Evolutionary conservation across 371 early-diverging fungal species (phyloP), one percentile per base, ranked within the genome.

Genomic region (Mortierella sp.): DNA sequence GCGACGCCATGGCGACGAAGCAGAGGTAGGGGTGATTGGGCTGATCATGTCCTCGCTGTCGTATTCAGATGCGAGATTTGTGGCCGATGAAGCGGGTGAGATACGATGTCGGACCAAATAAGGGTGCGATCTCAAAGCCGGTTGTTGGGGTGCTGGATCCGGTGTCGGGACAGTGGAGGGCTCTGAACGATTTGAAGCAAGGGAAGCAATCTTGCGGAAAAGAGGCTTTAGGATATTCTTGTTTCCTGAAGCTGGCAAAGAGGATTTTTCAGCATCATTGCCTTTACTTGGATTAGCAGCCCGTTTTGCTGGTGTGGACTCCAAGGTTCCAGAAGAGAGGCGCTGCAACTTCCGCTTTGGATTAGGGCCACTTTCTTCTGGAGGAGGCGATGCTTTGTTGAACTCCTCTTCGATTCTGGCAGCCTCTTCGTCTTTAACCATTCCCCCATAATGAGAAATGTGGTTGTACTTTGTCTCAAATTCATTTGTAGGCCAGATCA

Each of bases 401-500:
- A 79, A 79, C 60, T 79, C 79, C 44, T 72, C 70, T 26, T 79
- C 79, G 21, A 79, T 79, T 52, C 79, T 56, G 19, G 69, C 79
- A 11, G 79, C 79, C 18, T 79, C 79, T 57, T 79, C 79, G 44
- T 79, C 79, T 47, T 64, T 72, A 28, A 66, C 67, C 79, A 79
- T 79, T 15, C 30, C 50, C 46, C 67, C n/a, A 64, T 60, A 21
- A 72, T 72, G 30, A 64, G 62, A 0, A 71, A 51, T 37, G 62
- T 50, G 16, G 19, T 57, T 25, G 61, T 69, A 79, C 30, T 69
- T 79, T 46, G 70, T 72, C n/a, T 72, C 79, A 57, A 72, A 56
- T 28, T 79, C 73, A 26, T 79, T 79, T 16, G 79, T 79, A 1
- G 79, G 79, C 79, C 79, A 77, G 25, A 77, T 69, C 72, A 77